Conservation (phyloP, 1,139 yeast species). For the Zygosaccharomyces pseudobailii region DNA sequence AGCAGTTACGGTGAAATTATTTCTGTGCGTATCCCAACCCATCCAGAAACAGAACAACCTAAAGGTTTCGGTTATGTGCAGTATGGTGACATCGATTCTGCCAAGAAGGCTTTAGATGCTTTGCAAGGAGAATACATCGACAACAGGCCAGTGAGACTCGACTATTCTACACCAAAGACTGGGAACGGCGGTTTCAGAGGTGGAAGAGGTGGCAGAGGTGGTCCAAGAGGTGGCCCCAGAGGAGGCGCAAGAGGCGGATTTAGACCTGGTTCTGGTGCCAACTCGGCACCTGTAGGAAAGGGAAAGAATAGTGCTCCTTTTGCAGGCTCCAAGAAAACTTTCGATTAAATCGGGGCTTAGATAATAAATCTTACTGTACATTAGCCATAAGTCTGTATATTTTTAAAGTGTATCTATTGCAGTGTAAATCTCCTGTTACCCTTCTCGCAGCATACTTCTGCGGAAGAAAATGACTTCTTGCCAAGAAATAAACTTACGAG, state of each 20-base stretch:
- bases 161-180: constrained; percentile 84
- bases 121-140: constrained; percentile 84
- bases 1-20: constrained; percentile 74
- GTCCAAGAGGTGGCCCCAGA: constrained; percentile 44
- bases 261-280: constrained; percentile 48
- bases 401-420: neutral
- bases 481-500: constrained; percentile 1
- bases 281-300: constrained; percentile 49
- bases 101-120: constrained; percentile 81
- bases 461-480: neutral
- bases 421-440: constrained; percentile 4
- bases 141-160: constrained; percentile 93
- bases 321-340: constrained; percentile 73
- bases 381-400: constrained; percentile 5
- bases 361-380: constrained; percentile 9
- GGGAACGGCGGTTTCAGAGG: constrained; percentile 37
- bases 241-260: constrained; percentile 38
- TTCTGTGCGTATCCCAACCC: constrained; percentile 93
- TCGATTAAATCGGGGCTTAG: constrained; percentile 44
- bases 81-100: constrained; percentile 80
- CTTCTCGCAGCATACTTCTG: neutral
- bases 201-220: constrained; percentile 39
- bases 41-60: constrained; percentile 97
- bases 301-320: constrained; percentile 46
- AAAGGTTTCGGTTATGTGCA: constrained; percentile 99